These are phyloP conservation scores for Neurospora sp. DNA, from an alignment of 495 filamentous ascomycete genomes.

Conservation along the genomic window DNA sequence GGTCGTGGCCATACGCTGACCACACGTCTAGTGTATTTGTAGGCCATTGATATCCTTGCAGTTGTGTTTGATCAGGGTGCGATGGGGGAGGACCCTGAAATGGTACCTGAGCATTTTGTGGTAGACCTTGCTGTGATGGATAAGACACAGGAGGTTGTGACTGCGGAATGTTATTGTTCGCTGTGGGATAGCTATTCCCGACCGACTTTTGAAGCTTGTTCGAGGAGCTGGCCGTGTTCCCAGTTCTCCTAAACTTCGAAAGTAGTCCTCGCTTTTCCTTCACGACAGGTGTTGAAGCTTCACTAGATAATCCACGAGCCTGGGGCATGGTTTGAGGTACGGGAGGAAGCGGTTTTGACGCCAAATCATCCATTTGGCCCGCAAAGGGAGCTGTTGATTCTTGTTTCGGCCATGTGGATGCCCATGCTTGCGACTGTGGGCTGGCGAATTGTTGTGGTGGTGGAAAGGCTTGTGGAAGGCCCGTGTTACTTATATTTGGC, in stretches of 20 bases:
- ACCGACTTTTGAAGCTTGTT: background rate
- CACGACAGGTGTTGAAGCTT: background rate
- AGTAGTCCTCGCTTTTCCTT: background rate
- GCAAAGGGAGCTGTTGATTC: background rate
- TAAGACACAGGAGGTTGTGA: background rate
- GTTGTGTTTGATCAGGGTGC: background rate
- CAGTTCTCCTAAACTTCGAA: background rate
- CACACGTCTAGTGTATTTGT: background rate
- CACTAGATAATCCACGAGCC: background rate
- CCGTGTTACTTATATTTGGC: background rate
- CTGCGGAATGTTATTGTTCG: background rate
- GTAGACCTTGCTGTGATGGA: background rate
- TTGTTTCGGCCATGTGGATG: background rate
- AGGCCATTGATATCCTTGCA: background rate
- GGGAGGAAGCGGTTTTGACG: background rate
- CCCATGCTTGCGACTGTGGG: background rate
- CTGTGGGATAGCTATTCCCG: background rate
- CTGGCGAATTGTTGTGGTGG: background rate
- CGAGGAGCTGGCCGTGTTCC: background rate
- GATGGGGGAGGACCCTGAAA: background rate
- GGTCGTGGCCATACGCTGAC: background rate
- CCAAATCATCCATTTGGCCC: background rate
- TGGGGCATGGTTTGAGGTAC: background rate
- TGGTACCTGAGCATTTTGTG: background rate
- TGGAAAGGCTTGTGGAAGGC: background rate